Conservation (phyloP, 2,329 filamentous ascomycete species). For the Xylaria sp. region DNA sequence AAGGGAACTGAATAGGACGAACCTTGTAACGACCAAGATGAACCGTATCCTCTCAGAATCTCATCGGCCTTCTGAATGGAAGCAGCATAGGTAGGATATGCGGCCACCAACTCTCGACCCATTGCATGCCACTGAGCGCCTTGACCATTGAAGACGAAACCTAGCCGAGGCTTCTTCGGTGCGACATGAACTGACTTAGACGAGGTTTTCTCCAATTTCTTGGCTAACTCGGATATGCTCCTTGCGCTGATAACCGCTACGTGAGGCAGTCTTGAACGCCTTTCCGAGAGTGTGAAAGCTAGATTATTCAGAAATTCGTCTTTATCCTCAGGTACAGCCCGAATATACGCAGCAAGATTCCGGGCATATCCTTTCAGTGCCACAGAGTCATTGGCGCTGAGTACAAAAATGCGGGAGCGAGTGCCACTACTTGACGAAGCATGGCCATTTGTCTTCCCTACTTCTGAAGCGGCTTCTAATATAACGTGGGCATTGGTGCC, state of each 20-base stretch:
- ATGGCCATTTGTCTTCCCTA: background rate
- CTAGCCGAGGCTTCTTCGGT: background rate
- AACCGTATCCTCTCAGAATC: conserved; percentile 22
- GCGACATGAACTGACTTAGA: background rate
- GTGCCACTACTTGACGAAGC: background rate
- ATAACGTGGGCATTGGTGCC: conserved; percentile 52
- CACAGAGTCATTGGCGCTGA: conserved; percentile 28
- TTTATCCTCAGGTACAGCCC: background rate
- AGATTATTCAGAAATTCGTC: conserved; percentile 15
- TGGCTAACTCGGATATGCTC: conserved; percentile 4
- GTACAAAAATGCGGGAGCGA: conserved; percentile 12
- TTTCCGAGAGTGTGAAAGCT: conserved; percentile 27
- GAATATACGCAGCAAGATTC: background rate
- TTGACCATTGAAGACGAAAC: conserved; percentile 40
- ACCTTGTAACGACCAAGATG: conserved; percentile 32
- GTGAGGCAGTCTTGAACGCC: conserved; percentile 8
- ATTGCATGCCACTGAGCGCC: conserved; percentile 42
- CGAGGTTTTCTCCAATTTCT: conserved; percentile 5
- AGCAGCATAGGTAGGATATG: conserved; percentile 23
- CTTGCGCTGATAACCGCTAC: conserved; percentile 1
- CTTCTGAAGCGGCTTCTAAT: conserved; percentile 34
- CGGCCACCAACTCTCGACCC: conserved; percentile 30
- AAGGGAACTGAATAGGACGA: conserved; percentile 8
- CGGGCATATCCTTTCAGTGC: background rate
- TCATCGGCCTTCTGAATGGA: conserved; percentile 15